Base-by-base conservation (phyloP, 2,329 filamentous ascomycete species). In the Alternaria hordeiaustralica region DNA sequence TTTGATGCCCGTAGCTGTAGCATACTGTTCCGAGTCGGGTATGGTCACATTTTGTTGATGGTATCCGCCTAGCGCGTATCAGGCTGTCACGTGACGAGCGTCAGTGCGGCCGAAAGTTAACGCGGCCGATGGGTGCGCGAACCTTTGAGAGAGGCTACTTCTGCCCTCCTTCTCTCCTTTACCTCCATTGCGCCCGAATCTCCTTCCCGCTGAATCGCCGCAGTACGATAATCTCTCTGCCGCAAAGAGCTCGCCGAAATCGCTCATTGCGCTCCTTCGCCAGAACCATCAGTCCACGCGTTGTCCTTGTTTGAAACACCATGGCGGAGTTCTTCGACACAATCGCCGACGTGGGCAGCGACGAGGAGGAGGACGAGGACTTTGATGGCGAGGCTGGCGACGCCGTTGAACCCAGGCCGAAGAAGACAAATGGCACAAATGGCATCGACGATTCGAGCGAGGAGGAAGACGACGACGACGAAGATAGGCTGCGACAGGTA, bases 341-440 rank as follows among this genome's bases (percentile, higher is more conserved):
- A 68, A 90, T 94, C 83, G 96, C 95, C 71, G 90, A 96, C 81
- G 84, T 97, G 64, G 94, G 94, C 77, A 90, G 90, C 70, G 71
- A 74, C 63, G 71, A 74, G 59, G 79, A 80, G 57, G 79, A 80
- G 33, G 79, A 81, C 59, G 78, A 79, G 60, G 77, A 79, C 58
- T 79, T 76, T 57, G 78, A 80, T 65, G 74, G 69, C 55, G 63
- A 65, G n/a, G 51, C 60, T 12, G 60, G 41, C 20, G 72, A 73
- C 49, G 64, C 63, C 44, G 74, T 68, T 60, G 71, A 68, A 41
- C 15, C 30, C 15, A 71, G 67, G 36, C 67, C 68, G 30, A 70
- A 67, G 57, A 76, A 74, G 61, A 61, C 67, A 33, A 78, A 75
- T 54, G 77, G 77, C 61, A 47, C 64, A 55, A 76, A 75, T 57